Evolutionary conservation across 2,329 filamentous ascomycete genomes (phyloP).

Genomic region (Aureobasidium melanogenum): DNA sequence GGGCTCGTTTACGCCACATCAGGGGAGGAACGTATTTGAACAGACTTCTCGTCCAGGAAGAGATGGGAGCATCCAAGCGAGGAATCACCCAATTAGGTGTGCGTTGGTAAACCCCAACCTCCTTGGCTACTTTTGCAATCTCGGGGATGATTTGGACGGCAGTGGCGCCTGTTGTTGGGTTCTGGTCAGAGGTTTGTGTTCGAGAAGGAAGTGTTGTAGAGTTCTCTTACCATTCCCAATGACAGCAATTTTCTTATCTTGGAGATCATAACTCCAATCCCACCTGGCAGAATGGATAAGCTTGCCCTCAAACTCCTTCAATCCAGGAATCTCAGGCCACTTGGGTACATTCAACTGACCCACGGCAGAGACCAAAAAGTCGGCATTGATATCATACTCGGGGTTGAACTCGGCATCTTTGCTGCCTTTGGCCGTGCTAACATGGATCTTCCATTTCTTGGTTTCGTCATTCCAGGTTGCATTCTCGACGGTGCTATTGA

Average conservation of each 20-base stretch:
- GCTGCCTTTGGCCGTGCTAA: slow-evolving; percentile 38
- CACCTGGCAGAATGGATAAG: slow-evolving; percentile 50
- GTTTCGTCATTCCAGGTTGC: slow-evolving; percentile 46
- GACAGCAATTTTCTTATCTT: slow-evolving; percentile 48
- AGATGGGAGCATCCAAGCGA: slow-evolving; percentile 40
- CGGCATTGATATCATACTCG: slow-evolving; percentile 44
- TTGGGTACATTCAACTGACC: slow-evolving; percentile 50
- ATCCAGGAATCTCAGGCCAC: slow-evolving; percentile 40
- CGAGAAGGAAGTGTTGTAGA: too few species aligned
- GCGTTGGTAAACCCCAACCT: slow-evolving; percentile 48
- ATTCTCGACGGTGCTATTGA: slow-evolving; percentile 46
- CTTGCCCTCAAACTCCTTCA: slow-evolving; percentile 43
- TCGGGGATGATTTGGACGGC: slow-evolving; percentile 52
- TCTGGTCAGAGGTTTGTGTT: too few species aligned
- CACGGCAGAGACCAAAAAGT: slow-evolving; percentile 50
- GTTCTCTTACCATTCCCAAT: slow-evolving; percentile 51
- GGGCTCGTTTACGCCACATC: slow-evolving; percentile 41
- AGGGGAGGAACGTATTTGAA: slow-evolving; percentile 44
- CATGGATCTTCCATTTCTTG: slow-evolving; percentile 43
- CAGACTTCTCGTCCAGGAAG: slow-evolving; percentile 32
- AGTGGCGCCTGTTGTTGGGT: slow-evolving; percentile 48
- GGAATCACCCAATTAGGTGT: slow-evolving; percentile 53
- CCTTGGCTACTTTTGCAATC: slow-evolving; percentile 40
- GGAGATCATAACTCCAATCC: slow-evolving; percentile 50
- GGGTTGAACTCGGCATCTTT: slow-evolving; percentile 48